phyloP scores from a whole-genome alignment of 495 filamentous ascomycete genomes.

The Neurospora sp. region DNA sequence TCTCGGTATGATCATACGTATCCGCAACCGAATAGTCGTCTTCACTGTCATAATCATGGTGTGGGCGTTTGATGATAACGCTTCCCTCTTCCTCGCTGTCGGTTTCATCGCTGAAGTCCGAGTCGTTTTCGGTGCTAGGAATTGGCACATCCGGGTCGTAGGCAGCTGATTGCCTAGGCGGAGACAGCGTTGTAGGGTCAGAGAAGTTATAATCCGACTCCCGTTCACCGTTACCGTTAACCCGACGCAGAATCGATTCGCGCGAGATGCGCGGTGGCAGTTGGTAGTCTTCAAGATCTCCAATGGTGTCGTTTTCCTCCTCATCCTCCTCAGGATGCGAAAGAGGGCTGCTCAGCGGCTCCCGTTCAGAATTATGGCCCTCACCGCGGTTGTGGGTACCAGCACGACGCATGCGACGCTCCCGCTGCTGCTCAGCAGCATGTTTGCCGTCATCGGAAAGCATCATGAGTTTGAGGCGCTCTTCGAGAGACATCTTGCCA shows the following conservation, averaged over 20 bases:
- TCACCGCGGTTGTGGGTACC: conserved; percentile 34
- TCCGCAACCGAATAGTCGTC: conserved; percentile 70
- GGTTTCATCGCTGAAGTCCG: conserved; percentile 39
- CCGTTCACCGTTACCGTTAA: conserved; percentile 57
- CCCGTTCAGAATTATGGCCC: conserved; percentile 40
- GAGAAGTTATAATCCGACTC: conserved; percentile 58
- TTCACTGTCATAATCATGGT: conserved; percentile 49
- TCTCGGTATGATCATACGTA: conserved; percentile 33
- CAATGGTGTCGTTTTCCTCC: conserved; percentile 42
- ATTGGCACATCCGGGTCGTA: conserved; percentile 82
- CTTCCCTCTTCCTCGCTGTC: conserved; percentile 42
- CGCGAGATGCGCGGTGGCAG: conserved; percentile 74
- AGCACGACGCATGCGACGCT: conserved; percentile 49
- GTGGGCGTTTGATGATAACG: conserved; percentile 54
- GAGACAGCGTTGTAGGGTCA: conserved; percentile 44
- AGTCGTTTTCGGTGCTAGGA: conserved; percentile 55
- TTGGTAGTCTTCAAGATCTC: conserved; percentile 49
- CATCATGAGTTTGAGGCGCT: conserved; percentile 76
- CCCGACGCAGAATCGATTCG: conserved; percentile 82
- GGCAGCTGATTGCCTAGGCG: conserved; percentile 19
- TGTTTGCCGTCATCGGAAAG: conserved; percentile 49
- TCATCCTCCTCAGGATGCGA: conserved; percentile 19
- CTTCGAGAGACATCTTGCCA: conserved; percentile 67
- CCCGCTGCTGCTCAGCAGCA: conserved; percentile 46
- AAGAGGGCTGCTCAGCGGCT: conserved; percentile 27